Percentiles rank a stretch among this genome's conserved stretches.
Evolutionary conservation across 306 rosid species (phyloP).

Genomic region (Acmispon strigosus): DNA sequence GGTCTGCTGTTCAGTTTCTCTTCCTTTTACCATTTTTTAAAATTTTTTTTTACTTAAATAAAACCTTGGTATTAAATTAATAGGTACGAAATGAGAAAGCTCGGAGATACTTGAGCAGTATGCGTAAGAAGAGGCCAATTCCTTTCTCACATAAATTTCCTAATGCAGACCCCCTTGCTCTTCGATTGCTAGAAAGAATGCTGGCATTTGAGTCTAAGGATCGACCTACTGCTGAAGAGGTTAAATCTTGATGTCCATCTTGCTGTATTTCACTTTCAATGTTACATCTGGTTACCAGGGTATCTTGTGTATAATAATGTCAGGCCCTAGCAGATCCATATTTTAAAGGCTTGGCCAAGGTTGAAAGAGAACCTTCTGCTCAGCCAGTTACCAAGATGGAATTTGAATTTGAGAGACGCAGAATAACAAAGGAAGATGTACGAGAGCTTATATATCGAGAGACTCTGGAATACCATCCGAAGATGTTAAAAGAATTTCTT

Average conservation of each 20-base stretch:
- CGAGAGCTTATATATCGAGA: conserved; percentile 92
- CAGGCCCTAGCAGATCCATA: conserved; percentile 98
- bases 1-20: conserved; percentile 41
- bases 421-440: conserved; percentile 98
- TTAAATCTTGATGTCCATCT: conserved; percentile 27
- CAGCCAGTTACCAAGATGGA: conserved; percentile 99
- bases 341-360: conserved; percentile 98
- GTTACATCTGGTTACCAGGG: conserved; percentile 4
- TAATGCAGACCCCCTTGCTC: conserved; percentile 94
- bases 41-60: conserved; percentile 2
- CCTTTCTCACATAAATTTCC: conserved; percentile 93
- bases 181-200: conserved; percentile 90
- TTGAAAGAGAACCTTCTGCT: conserved; percentile 95
- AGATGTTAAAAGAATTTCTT: conserved; percentile 88
- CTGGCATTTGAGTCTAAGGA: conserved; percentile 95
- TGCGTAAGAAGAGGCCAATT: conserved; percentile 86
- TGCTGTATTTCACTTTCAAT: conserved; percentile 1
- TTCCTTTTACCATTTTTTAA: background rate
- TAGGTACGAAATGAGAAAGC: conserved; percentile 98
- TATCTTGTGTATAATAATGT: conserved; percentile 19
- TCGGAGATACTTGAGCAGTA: conserved; percentile 88
- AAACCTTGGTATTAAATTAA: conserved; percentile 11
- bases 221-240: conserved; percentile 99
- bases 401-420: conserved; percentile 97
- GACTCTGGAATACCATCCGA: conserved; percentile 91